These are phyloP conservation scores for Trametopsis cervina DNA, from an alignment of 768 basidiomycete species.

Conservation along the genomic window DNA sequence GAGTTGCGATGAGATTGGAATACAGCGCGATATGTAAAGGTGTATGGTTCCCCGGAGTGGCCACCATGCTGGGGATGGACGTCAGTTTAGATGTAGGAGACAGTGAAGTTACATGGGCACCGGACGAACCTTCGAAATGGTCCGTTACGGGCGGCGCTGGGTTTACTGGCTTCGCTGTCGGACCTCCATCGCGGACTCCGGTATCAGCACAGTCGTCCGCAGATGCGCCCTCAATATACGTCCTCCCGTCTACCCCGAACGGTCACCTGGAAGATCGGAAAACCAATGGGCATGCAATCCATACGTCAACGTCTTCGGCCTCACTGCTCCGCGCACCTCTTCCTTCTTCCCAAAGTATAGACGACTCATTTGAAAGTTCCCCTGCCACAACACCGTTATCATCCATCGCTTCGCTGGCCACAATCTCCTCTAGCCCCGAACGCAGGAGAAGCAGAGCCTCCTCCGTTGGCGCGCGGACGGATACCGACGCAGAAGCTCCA, in stretches of 20 bases:
- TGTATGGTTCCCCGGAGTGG: slow-evolving; percentile 79
- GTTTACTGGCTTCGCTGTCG: slow-evolving; percentile 67
- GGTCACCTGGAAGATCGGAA: background rate
- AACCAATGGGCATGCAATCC: background rate
- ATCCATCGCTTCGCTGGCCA: slow-evolving; percentile 33
- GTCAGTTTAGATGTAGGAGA: slow-evolving; percentile 61
- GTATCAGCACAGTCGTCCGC: slow-evolving; percentile 38
- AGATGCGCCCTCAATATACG: slow-evolving; percentile 17
- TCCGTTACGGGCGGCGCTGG: slow-evolving; percentile 54
- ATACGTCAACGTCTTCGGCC: slow-evolving; percentile 33
- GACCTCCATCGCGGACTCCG: slow-evolving; percentile 28
- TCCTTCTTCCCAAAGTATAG: slow-evolving; percentile 53
- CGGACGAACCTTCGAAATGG: slow-evolving; percentile 48
- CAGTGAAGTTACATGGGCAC: slow-evolving; percentile 63
- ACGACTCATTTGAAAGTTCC: slow-evolving; percentile 71
- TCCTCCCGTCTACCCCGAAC: slow-evolving; percentile 20
- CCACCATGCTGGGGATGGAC: slow-evolving; percentile 75
- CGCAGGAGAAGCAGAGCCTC: slow-evolving; percentile 33
- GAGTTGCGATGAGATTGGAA: slow-evolving; percentile 57
- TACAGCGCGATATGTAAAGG: slow-evolving; percentile 72
- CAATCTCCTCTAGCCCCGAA: slow-evolving; percentile 28
- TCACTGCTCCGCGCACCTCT: slow-evolving; percentile 74
- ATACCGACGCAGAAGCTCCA: slow-evolving; percentile 17
- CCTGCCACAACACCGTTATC: slow-evolving; percentile 45
- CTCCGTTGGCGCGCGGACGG: slow-evolving; percentile 24